These are phyloP conservation scores for Phanerochaete sordida DNA, from an alignment of 768 basidiomycete species.

Conservation along the genomic window DNA sequence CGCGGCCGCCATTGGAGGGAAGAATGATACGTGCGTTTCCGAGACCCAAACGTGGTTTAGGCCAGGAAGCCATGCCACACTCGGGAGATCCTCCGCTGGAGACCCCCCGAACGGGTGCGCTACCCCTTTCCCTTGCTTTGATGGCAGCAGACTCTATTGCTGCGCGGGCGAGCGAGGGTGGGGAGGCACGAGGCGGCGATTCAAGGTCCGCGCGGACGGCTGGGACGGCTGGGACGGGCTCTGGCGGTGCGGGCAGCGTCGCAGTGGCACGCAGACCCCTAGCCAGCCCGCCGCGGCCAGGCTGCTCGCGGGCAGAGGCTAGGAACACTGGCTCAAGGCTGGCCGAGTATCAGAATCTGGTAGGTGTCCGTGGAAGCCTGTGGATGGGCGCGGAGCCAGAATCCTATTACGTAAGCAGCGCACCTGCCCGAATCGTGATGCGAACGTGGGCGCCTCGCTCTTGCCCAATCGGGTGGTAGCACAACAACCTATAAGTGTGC, in stretches of 20 bases:
- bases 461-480: conserved; percentile 17
- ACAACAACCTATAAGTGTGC: conserved; percentile 27
- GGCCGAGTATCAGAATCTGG: conserved; percentile 10
- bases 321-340: not conserved
- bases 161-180: not conserved
- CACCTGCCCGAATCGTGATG: not conserved
- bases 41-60: conserved; percentile 13
- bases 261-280: no score
- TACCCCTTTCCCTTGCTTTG: conserved; percentile 6
- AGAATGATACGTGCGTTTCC: conserved; percentile 9
- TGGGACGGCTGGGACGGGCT: not conserved
- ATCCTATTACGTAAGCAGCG: not conserved
- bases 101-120: not conserved
- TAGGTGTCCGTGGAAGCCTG: conserved; percentile 16
- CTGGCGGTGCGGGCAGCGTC: no score
- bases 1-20: no score
- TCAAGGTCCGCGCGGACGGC: conserved; percentile 4
- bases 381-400: conserved; percentile 15
- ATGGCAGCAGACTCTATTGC: not conserved
- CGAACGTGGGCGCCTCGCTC: not conserved
- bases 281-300: no score
- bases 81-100: conserved; percentile 6
- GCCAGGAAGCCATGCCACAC: conserved; percentile 8
- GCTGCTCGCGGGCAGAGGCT: not conserved
- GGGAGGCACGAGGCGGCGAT: not conserved